Evolutionary conservation across 257 asterid genomes (phyloP).

Genomic region (Solanum pennellii): DNA sequence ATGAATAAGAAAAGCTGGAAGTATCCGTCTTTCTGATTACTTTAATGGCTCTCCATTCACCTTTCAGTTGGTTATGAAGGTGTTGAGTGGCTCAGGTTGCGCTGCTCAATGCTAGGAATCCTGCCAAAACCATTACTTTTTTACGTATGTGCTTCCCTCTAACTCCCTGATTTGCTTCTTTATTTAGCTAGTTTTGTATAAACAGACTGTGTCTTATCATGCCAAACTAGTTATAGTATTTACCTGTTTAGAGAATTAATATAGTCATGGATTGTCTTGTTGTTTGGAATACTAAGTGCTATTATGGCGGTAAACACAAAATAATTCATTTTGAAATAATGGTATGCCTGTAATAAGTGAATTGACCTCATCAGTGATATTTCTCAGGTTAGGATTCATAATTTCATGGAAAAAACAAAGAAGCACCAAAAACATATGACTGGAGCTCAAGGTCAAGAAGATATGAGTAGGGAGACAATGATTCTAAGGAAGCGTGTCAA

Average conservation of each 20-base stretch:
- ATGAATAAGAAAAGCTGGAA: neutral
- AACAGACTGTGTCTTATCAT: neutral
- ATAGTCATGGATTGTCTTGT: neutral
- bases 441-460: constrained; percentile 34
- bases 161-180: neutral
- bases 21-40: neutral
- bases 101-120: neutral
- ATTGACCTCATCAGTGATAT: neutral
- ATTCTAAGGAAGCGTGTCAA: constrained; percentile 58
- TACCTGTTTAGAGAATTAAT: neutral
- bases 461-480: constrained; percentile 34
- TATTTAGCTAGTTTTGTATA: neutral
- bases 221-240: neutral
- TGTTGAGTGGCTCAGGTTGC: neutral
- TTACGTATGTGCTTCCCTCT: neutral
- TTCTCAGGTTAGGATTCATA: constrained; percentile 70
- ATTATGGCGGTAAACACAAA: neutral
- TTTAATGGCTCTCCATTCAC: neutral
- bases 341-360: neutral
- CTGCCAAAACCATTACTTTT: neutral
- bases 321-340: neutral
- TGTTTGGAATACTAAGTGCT: neutral
- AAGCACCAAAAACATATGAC: constrained; percentile 21
- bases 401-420: constrained; percentile 68
- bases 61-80: neutral